phyloP scores from a whole-genome alignment of 2,329 filamentous ascomycete species.

The Pestalotiopsis sp. region DNA sequence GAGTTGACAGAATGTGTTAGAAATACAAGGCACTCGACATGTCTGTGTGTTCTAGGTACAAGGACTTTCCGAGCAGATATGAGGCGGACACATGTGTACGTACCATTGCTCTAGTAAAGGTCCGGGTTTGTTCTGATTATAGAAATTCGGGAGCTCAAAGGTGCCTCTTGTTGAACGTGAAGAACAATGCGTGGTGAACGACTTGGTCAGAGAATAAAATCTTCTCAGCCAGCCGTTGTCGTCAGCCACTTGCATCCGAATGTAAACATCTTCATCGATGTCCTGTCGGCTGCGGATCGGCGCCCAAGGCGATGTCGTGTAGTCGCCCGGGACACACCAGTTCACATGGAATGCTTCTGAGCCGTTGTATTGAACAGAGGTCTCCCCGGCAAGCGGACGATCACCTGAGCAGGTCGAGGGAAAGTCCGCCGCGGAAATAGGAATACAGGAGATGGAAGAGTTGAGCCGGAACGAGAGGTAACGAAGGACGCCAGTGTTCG shows the following conservation, averaged over 20 bases:
- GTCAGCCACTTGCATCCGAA: background rate
- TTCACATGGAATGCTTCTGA: background rate
- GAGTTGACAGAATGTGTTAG: too few relatives aligned
- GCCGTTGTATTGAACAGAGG: background rate
- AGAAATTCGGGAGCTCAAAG: background rate
- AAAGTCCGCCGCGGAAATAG: background rate
- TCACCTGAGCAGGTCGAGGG: background rate
- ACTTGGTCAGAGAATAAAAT: background rate
- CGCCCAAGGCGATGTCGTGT: background rate
- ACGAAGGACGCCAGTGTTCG: background rate
- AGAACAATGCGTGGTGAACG: background rate
- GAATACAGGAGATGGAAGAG: background rate
- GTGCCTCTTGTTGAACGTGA: background rate
- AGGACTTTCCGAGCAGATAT: too few relatives aligned
- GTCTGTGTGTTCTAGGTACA: too few relatives aligned
- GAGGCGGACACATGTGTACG: too few relatives aligned
- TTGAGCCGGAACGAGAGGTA: background rate
- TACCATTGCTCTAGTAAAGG: background rate
- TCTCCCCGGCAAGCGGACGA: background rate
- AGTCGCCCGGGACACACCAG: background rate
- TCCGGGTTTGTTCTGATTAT: background rate
- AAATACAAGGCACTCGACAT: too few relatives aligned
- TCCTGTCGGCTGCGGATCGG: background rate
- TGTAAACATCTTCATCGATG: background rate
- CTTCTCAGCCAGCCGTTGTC: background rate